Base-by-base conservation (phyloP, 306 rosid species). In the Gastrolobium villosum region DNA sequence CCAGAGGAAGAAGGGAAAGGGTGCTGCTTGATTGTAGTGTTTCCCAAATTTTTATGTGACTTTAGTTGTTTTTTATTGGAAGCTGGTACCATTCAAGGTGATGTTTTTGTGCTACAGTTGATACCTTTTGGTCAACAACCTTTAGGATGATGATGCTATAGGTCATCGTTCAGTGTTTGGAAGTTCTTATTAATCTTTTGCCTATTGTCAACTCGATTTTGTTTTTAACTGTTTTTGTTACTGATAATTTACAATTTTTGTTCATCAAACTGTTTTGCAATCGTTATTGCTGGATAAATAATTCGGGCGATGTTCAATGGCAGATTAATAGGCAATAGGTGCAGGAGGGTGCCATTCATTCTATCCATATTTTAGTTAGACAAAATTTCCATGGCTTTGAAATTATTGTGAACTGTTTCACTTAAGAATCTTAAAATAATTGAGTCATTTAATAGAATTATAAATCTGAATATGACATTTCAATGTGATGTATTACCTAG, bases 1-100 rank as follows among this genome's bases (percentile, higher is more conserved):
- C 40, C 89, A 85, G 77, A 65, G 50, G 81, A 85, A 85, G 82
- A 85, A 85, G 54, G 86, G 89, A 5, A 85, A 85, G 81, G 91
- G 88, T 15, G 73, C 84, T 43, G 89, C 91, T 32, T 87, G 40
- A 82, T 8, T 36, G 37, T 69, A n/a, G 52, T 49, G 15, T 20
- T 74, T 34, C 3, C 54, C 6, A 13, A 20, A 28, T 41, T 41
- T 52, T 81, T 35, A 31, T 79, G 3, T 66, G 45, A 36, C 30
- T 46, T 26, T 69, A 15, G 50, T 46, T 62, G 35, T 30, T 62
- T 65, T 0, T 79, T 57, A 28, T 30, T 7, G 48, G 41, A 20
- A 20, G n/a, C 0, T 55, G 64, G 65, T 48, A 6, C 35, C 43
- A 11, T 71, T 36, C 30, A 14, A 35, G 46, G 6, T 46, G 56